Conservation (phyloP, 306 rosid genomes). For the Acmispon strigosus region DNA sequence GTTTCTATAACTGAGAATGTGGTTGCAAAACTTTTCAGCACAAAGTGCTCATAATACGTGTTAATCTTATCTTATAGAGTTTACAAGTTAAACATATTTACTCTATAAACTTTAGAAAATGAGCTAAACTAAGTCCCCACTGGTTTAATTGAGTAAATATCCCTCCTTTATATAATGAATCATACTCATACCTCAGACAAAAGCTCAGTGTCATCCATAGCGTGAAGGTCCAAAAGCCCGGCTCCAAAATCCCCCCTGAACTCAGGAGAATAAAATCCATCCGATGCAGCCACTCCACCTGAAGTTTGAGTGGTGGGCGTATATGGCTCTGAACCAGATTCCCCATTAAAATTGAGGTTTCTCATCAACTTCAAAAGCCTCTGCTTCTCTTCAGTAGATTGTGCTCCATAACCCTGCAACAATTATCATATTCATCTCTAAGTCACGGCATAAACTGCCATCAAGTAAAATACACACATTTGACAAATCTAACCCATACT, state of each 20-base stretch:
- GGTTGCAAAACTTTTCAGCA: conserved; percentile 3
- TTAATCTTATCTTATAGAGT: neutral
- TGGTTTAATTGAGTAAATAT: neutral
- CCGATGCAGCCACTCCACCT: conserved; percentile 55
- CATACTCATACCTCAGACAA: conserved; percentile 77
- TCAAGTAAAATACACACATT: neutral
- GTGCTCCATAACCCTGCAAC: conserved; percentile 84
- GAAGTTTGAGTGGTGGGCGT: conserved; percentile 57
- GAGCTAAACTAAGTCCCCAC: neutral
- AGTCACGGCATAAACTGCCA: conserved; percentile 12
- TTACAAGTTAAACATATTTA: neutral
- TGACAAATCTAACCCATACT: neutral
- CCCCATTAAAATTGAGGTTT: conserved; percentile 87
- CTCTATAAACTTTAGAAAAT: neutral
- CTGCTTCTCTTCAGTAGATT: conserved; percentile 98
- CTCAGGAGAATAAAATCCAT: conserved; percentile 76
- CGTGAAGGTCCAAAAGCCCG: conserved; percentile 98
- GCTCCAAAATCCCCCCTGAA: conserved; percentile 97
- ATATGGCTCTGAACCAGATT: conserved; percentile 77
- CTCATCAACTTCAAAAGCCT: conserved; percentile 90
- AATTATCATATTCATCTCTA: conserved; percentile 23
- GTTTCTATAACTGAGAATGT: neutral
- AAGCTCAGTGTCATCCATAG: conserved; percentile 98
- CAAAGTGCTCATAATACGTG: neutral
- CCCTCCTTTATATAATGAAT: neutral